These are phyloP conservation scores for Barbatosphaeria neglecta DNA, from an alignment of 495 filamentous ascomycete species.

Conservation along the genomic window DNA sequence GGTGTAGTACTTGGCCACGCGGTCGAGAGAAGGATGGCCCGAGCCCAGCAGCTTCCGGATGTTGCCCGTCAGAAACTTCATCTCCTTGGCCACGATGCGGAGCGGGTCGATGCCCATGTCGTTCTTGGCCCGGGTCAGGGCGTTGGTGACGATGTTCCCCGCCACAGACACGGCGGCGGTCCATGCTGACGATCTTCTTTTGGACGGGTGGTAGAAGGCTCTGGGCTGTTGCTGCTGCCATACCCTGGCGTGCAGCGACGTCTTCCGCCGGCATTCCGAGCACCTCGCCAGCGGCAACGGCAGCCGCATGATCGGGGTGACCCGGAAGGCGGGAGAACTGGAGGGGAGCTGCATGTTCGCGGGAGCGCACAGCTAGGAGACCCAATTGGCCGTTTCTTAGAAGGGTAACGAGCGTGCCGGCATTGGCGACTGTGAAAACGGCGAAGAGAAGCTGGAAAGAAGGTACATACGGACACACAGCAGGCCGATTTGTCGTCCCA, in stretches of 20 bases:
- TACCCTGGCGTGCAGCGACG: conserved; percentile 20
- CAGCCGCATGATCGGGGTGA: conserved; percentile 10
- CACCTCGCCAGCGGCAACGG: conserved; percentile 13
- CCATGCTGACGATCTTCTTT: conserved; percentile 31
- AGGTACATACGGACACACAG: too few relatives aligned
- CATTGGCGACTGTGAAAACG: not conserved
- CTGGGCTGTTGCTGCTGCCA: conserved; percentile 15
- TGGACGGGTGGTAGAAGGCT: conserved; percentile 25
- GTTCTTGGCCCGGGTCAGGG: conserved; percentile 43
- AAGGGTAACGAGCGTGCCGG: not conserved
- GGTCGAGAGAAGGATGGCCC: conserved; percentile 86
- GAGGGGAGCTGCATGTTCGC: conserved; percentile 32
- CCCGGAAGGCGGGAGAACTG: conserved; percentile 23
- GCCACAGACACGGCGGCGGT: conserved; percentile 62
- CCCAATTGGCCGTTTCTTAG: not conserved
- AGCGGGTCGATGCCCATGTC: conserved; percentile 61
- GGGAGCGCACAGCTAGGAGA: not conserved
- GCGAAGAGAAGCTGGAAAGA: not conserved
- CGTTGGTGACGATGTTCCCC: conserved; percentile 63
- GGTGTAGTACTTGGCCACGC: conserved; percentile 97
- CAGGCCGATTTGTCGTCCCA: not conserved
- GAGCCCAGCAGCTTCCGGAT: conserved; percentile 81
- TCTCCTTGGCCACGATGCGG: conserved; percentile 80
- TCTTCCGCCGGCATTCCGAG: conserved; percentile 22
- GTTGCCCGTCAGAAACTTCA: conserved; percentile 86